Conservation (phyloP, 78 protist genomes). For the Dictyostelium brefeldianum region DNA sequence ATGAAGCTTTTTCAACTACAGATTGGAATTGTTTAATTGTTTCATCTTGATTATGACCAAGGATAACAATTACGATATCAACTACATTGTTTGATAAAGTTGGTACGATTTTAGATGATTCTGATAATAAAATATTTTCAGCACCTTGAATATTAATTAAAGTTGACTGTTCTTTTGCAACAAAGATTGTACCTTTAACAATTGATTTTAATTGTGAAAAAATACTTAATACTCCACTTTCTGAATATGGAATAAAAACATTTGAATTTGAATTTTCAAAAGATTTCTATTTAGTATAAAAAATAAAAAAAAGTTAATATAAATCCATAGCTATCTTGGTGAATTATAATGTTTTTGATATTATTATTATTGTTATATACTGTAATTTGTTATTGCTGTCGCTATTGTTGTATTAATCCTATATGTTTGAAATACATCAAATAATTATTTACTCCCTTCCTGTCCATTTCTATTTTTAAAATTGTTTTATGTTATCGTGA, state of each 20-base stretch:
- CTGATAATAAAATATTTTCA: neutral
- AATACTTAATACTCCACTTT: conserved; percentile 21
- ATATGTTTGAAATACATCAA: too few relatives aligned
- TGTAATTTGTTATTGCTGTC: too few relatives aligned
- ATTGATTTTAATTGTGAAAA: conserved; percentile 6
- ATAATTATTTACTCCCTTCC: too few relatives aligned
- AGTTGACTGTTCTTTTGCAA: conserved; percentile 26
- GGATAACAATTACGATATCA: conserved; percentile 63
- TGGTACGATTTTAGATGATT: neutral
- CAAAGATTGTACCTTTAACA: conserved; percentile 29
- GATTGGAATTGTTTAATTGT: conserved; percentile 23
- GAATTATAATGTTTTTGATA: neutral
- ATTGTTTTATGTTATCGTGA: too few relatives aligned
- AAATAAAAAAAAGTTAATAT: neutral
- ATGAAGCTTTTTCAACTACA: neutral
- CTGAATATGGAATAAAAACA: conserved; percentile 50
- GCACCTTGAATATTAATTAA: conserved; percentile 44
- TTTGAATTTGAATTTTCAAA: conserved; percentile 37
- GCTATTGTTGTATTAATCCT: too few relatives aligned
- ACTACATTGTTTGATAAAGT: conserved; percentile 25
- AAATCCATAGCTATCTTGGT: too few relatives aligned
- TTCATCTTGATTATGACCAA: neutral
- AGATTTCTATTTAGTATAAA: neutral
- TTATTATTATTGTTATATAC: too few relatives aligned
- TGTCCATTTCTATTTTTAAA: too few relatives aligned